A percentile compares a stretch with the other conserved stretches of the same genome.
Conservation (phyloP, 495 filamentous ascomycete species). For the Penicillium chermesinum region DNA sequence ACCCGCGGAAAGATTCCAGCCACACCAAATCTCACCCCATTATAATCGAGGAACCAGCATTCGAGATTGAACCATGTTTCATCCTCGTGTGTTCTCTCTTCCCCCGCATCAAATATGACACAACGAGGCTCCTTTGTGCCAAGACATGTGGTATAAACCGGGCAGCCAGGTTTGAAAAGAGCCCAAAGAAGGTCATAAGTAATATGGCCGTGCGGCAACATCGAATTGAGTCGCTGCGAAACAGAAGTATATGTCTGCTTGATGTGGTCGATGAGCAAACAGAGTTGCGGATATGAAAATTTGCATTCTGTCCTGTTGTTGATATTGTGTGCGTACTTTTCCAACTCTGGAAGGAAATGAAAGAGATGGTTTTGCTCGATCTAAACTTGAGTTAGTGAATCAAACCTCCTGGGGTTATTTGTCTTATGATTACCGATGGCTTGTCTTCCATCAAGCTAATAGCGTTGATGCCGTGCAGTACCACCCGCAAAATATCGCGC, state of each 20-base stretch:
- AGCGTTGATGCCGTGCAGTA: slow-evolving; percentile 26
- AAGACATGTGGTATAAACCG: slow-evolving; percentile 29
- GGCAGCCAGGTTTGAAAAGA: slow-evolving; percentile 6
- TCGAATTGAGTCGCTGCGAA: slow-evolving; percentile 29
- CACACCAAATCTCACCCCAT: slow-evolving; percentile 22
- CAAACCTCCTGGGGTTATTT: slow-evolving; percentile 4
- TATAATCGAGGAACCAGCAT: slow-evolving; percentile 31
- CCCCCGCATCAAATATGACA: slow-evolving; percentile 67
- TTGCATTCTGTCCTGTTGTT: slow-evolving; percentile 6
- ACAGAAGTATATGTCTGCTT: slow-evolving; percentile 29
- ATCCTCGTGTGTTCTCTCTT: slow-evolving; percentile 21
- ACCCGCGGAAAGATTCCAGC: slow-evolving; percentile 17
- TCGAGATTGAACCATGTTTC: slow-evolving; percentile 30
- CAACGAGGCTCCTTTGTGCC: slow-evolving; percentile 37
- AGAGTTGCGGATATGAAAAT: slow-evolving; percentile 24
- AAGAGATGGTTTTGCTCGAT: slow-evolving; percentile 30
- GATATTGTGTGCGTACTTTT: slow-evolving; percentile 8
- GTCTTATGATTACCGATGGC: slow-evolving; percentile 18
- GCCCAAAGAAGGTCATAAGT: slow-evolving; percentile 29
- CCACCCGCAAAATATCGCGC: slow-evolving; percentile 24
- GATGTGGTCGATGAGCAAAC: slow-evolving; percentile 37
- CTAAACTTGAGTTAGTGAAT: slow-evolving; percentile 17
- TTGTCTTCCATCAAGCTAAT: slow-evolving; percentile 27
- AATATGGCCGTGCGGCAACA: slow-evolving; percentile 34
- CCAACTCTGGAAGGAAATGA: slow-evolving; percentile 29